Evolutionary conservation across 129 eudicot genomes (phyloP).

Genomic region (Centaurea solstitialis): DNA sequence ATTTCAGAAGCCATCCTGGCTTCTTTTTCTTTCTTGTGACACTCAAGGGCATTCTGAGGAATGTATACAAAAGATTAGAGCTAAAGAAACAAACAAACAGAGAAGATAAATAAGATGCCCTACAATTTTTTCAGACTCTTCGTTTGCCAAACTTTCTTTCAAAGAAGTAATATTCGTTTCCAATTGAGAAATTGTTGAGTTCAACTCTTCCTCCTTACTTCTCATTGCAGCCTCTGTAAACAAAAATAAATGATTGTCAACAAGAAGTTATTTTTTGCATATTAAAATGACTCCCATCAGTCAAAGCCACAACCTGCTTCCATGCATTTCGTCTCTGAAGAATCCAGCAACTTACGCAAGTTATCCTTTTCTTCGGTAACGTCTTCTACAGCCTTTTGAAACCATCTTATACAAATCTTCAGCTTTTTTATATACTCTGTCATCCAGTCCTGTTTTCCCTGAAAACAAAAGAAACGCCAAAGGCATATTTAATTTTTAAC

Average conservation of each 20-base stretch:
- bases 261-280: background rate
- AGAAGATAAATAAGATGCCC: background rate
- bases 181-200: conserved; percentile 38
- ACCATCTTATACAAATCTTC: conserved; percentile 55
- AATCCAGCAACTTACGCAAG: conserved; percentile 37
- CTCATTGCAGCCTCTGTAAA: conserved; percentile 44
- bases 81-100: background rate
- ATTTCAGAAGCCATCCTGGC: conserved; percentile 43
- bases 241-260: background rate
- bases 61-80: background rate
- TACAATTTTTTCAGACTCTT: conserved; percentile 53
- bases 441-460: conserved; percentile 52
- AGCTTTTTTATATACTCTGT: conserved; percentile 36
- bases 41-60: conserved; percentile 43
- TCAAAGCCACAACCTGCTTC: conserved; percentile 41
- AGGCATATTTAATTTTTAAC: background rate
- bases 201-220: conserved; percentile 51
- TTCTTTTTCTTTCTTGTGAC: conserved; percentile 49
- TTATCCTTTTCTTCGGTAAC: conserved; percentile 43
- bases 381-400: conserved; percentile 44
- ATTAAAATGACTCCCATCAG: background rate
- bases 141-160: conserved; percentile 47
- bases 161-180: conserved; percentile 28
- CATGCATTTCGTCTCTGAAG: conserved; percentile 34
- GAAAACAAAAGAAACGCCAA: background rate